Conservation (phyloP, 1,284 basidiomycete species). For the Phellopilus nigrolimitatus region DNA sequence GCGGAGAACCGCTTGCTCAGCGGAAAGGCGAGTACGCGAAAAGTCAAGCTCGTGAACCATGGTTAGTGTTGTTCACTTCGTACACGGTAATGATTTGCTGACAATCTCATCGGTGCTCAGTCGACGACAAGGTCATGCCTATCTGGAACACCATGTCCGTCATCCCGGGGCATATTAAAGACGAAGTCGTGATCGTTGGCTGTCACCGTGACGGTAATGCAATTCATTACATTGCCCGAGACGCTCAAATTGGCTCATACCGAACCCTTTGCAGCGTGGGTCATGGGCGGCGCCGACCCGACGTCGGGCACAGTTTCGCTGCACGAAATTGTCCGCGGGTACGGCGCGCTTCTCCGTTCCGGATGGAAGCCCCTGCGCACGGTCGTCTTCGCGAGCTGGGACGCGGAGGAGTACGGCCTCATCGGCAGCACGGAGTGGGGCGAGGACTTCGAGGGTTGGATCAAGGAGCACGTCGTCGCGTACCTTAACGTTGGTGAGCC, state of each 20-base stretch:
- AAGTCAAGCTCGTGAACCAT: slow-evolving; percentile 57
- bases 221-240: slow-evolving; percentile 20
- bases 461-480: slow-evolving; percentile 73
- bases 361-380: slow-evolving; percentile 92
- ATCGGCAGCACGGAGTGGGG: slow-evolving; percentile 87
- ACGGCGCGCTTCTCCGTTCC: slow-evolving; percentile 62
- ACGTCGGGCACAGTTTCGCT: slow-evolving; percentile 85
- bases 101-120: slow-evolving; percentile 30
- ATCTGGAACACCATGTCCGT: slow-evolving; percentile 88
- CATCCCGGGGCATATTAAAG: slow-evolving; percentile 83
- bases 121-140: slow-evolving; percentile 75
- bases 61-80: slow-evolving; percentile 33
- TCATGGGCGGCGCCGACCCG: slow-evolving; percentile 83
- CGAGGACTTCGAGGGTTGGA: slow-evolving; percentile 85
- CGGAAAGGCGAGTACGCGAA: slow-evolving; percentile 44
- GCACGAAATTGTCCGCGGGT: slow-evolving; percentile 79
- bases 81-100: slow-evolving; percentile 4
- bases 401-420: slow-evolving; percentile 91
- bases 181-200: slow-evolving; percentile 84
- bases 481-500: slow-evolving; percentile 89
- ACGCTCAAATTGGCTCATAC: neutral
- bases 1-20: slow-evolving; percentile 37
- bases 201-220: slow-evolving; percentile 78
- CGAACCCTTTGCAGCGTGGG: slow-evolving; percentile 28
- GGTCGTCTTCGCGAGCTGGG: slow-evolving; percentile 88